Base-by-base conservation (phyloP, 2,329 filamentous ascomycete species). In the Fusarium sp. region DNA sequence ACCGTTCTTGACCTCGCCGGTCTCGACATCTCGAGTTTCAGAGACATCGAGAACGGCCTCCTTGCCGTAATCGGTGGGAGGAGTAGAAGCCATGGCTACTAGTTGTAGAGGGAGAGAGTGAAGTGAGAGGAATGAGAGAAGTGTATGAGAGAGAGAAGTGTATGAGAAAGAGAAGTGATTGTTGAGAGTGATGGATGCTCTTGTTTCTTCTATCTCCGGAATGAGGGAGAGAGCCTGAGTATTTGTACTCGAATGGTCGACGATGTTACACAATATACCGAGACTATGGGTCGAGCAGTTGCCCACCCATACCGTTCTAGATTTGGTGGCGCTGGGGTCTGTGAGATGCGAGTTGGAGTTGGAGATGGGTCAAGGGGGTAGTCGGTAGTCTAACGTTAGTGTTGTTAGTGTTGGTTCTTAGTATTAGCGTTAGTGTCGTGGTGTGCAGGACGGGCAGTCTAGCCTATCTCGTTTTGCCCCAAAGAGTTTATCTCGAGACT, bases 391-490 rank as follows among this genome's bases (percentile, higher is more conserved):
- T 41, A 41, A 35, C 21, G 18, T 26, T 29, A 35, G 55, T n/a
- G n/a, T n/a, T n/a, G n/a, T n/a, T n/a, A n/a, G n/a, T n/a, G n/a
- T n/a, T n/a, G n/a, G n/a, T n/a, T 35, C 29, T 24, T 23, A 52
- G n/a, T 38, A 11, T 26, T 33, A 33, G 31, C 16, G 13, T 33
- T n/a, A 16, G 31, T n/a, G 23, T 26, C 29, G 57, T 71, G 68
- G 68, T 70, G 68, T 70, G 59, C 55, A 68, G 63, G 29, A 49
- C 68, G 68, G 68, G 50, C 49, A 57, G 39, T 66, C 68, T 70
- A 70, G 38, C 68, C 68, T 24, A 35, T 63, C 29, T 21, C 38
- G 48, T 33, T 55, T 63, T 50, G 47, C 33, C 43, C 57, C 53
- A 63, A 49, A 50, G 62, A 68, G 64, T 68, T 62, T 63, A 68